Conservation (phyloP, 176 grass and related monocot genomes). For the Pontederia paniculata region DNA sequence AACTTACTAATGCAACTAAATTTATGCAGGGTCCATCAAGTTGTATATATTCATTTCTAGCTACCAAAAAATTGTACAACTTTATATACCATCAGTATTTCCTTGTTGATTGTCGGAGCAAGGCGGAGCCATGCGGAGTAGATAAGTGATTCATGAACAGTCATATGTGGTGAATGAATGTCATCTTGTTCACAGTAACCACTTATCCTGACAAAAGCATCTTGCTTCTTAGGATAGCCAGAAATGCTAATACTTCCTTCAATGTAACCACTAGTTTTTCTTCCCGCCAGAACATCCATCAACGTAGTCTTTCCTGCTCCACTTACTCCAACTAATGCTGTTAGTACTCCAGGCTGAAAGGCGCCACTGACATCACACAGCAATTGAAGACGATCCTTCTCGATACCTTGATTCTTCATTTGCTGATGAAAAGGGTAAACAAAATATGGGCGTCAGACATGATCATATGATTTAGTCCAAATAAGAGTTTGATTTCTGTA, state of each 20-base stretch:
- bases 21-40: too few relatives aligned
- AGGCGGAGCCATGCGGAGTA: slow-evolving; percentile 87
- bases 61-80: neutral
- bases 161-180: slow-evolving; percentile 81
- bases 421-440: slow-evolving; percentile 39
- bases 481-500: too few relatives aligned
- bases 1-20: neutral
- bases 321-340: slow-evolving; percentile 83
- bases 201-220: slow-evolving; percentile 70
- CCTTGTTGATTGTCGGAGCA: slow-evolving; percentile 39
- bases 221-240: slow-evolving; percentile 68
- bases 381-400: slow-evolving; percentile 47
- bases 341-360: slow-evolving; percentile 72
- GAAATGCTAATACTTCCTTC: slow-evolving; percentile 75
- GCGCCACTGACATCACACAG: slow-evolving; percentile 69
- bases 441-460: neutral
- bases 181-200: slow-evolving; percentile 89
- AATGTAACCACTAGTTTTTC: slow-evolving; percentile 71
- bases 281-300: slow-evolving; percentile 90
- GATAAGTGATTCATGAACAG: slow-evolving; percentile 60
- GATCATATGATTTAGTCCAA: too few relatives aligned
- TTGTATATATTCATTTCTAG: too few relatives aligned
- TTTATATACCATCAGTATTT: slow-evolving; percentile 27
- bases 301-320: slow-evolving; percentile 91
- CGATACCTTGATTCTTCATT: slow-evolving; percentile 78